Conservation (phyloP, 306 rosid species). For the Pterocarpus santalinus region DNA sequence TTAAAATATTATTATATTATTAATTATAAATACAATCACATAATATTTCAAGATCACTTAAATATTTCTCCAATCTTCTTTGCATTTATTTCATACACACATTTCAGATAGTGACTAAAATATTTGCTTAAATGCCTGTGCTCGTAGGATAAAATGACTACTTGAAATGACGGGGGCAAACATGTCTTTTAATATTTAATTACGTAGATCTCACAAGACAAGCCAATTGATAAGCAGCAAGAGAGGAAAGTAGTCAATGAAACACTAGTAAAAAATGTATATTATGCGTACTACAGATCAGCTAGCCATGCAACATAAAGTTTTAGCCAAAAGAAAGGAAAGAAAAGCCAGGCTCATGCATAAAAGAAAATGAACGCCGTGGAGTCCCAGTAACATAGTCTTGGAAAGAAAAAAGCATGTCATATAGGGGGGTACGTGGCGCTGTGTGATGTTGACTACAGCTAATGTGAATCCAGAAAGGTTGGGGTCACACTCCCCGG, state of each 20-base stretch:
- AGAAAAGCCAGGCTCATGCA: conserved; percentile 39
- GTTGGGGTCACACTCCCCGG: conserved; percentile 54
- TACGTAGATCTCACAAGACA: too few relatives aligned
- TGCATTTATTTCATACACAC: conserved; percentile 50
- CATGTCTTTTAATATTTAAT: too few relatives aligned
- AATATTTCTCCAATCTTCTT: conserved; percentile 20
- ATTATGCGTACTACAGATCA: neutral
- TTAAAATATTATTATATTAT: too few relatives aligned
- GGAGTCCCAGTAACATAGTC: conserved; percentile 36
- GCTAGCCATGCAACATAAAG: conserved; percentile 9
- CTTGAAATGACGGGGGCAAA: too few relatives aligned
- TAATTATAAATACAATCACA: too few relatives aligned
- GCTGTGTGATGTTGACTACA: conserved; percentile 49
- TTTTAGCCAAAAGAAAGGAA: neutral
- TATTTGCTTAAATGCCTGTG: neutral
- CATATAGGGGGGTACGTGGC: conserved; percentile 64
- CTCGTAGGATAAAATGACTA: too few relatives aligned
- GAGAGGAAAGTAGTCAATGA: neutral
- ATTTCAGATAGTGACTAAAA: conserved; percentile 8
- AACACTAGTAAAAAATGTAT: neutral
- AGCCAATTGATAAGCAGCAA: neutral
- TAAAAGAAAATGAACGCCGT: conserved; percentile 49
- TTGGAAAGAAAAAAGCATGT: neutral
- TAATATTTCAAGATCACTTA: too few relatives aligned
- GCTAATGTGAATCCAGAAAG: conserved; percentile 68